Conservation (phyloP, 257 asterid species). For the Cynanchum wilfordii region DNA sequence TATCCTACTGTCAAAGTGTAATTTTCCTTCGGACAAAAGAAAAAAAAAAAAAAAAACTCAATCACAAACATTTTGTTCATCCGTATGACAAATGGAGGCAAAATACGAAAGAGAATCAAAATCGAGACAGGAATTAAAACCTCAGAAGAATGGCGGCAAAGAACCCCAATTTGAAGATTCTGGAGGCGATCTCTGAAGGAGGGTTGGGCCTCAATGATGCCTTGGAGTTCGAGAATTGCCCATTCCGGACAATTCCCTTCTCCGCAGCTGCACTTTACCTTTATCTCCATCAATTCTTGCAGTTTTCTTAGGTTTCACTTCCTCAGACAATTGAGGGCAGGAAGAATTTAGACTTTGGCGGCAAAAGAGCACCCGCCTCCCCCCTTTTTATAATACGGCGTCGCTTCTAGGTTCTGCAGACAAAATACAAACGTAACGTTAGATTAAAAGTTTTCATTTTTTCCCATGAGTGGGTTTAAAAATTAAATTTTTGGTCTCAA, state of each 20-base stretch:
- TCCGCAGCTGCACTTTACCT: constrained; percentile 84
- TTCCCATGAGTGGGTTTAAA: too few species aligned
- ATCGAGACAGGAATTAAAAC: constrained; percentile 25
- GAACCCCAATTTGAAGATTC: constrained; percentile 71
- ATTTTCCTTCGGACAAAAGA: constrained; percentile 43
- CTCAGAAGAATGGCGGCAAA: constrained; percentile 91
- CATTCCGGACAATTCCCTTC: constrained; percentile 77
- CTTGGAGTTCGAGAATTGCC: constrained; percentile 92
- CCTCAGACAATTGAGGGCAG: not conserved
- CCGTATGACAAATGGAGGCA: not conserved
- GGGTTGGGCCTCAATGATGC: constrained; percentile 76
- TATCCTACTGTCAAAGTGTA: constrained; percentile 82
- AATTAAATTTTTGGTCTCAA: too few species aligned
- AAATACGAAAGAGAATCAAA: constrained; percentile 1
- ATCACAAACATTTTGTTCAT: not conserved
- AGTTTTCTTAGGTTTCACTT: not conserved
- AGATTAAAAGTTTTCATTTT: too few species aligned
- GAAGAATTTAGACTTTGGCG: constrained; percentile 7
- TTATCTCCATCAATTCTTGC: constrained; percentile 49
- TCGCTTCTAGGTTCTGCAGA: not conserved
- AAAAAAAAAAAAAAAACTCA: not conserved
- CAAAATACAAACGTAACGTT: not conserved
- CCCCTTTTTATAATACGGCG: not conserved
- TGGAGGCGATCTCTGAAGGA: constrained; percentile 49
- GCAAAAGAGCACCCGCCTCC: not conserved